Evolutionary conservation across 2,329 filamentous ascomycete genomes (phyloP), one percentile per base, ranked within the genome.

Genomic region (Apiospora marii): DNA sequence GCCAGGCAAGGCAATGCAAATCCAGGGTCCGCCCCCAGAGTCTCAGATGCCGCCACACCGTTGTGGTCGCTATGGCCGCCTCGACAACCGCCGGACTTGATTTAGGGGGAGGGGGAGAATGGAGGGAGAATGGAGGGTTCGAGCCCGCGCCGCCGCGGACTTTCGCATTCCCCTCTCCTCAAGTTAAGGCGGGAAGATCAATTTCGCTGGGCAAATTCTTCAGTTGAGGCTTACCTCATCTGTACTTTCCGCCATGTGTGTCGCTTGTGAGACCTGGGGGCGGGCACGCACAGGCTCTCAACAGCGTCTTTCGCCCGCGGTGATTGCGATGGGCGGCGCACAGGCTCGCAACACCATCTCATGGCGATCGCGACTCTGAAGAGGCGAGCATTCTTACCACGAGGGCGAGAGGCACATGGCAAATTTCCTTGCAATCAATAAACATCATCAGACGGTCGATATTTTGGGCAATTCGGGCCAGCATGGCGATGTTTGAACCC

Each of bases 11-110:
- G 3, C n/a, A 19, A 37, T 24, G 34, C 24, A 58, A 64, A 64
- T 41, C n/a, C 58, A 64, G 58, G 34, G 58, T 41, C 58, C 58
- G 58, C 34, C 58, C 53, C 58, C 58, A 37, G 58, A 22, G 58
- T 64, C 58, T 64, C 58, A 41, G 58, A 64, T 41, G 22, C 34
- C 22, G 58, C 34, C 58, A 14, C 22, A 41, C 34, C 19, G 58
- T 64, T 64, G 5, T 41, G 10, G 53, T 37, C 53, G 34, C 30
- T 64, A 30, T 41, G 30, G 30, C 53, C 53, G 10, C 34, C 58
- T 64, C 58, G 3, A 64, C 22, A 7, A 7, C 13, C 8, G 19
- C 8, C 58, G 34, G 34, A n/a, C 30, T 64, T 3, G 12, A n/a
- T 3, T 8, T 19, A 34, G 4, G 2, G 16, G 27, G 22, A 10